phyloP scores from a whole-genome alignment of 176 grass and related monocot species.

The Aegilops tauschii region DNA sequence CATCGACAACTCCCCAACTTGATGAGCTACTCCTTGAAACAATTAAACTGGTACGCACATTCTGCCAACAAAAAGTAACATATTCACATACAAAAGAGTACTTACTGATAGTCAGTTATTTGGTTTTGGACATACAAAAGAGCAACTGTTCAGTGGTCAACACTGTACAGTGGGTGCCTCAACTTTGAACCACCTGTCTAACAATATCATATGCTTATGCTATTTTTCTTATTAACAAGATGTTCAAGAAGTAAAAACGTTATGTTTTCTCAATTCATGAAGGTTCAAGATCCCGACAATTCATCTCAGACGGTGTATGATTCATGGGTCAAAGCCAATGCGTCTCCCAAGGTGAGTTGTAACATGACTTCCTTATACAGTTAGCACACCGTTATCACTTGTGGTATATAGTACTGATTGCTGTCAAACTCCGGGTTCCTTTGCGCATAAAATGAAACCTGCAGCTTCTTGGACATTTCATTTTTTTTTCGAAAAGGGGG shows the following conservation, averaged over 20 bases:
- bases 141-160: not conserved
- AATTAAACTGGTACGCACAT: constrained; percentile 54
- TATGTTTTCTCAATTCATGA: constrained; percentile 20
- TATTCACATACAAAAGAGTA: not conserved
- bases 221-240: not conserved
- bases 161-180: not conserved
- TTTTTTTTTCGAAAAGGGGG: not conserved
- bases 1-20: constrained; percentile 73
- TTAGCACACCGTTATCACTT: not conserved
- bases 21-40: constrained; percentile 68
- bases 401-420: not conserved
- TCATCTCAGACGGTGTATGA: constrained; percentile 72
- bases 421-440: not conserved
- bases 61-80: not conserved
- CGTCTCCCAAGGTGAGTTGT: constrained; percentile 52
- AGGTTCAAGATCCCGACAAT: constrained; percentile 96
- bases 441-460: not conserved
- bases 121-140: not conserved
- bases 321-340: constrained; percentile 49
- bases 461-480: not conserved
- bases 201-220: not conserved
- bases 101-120: not conserved
- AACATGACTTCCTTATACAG: not conserved
- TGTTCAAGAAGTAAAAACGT: not conserved
- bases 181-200: not conserved